These are phyloP conservation scores for Peronospora tabacina DNA, from an alignment of 352 stramenopile species.

Conservation along the genomic window DNA sequence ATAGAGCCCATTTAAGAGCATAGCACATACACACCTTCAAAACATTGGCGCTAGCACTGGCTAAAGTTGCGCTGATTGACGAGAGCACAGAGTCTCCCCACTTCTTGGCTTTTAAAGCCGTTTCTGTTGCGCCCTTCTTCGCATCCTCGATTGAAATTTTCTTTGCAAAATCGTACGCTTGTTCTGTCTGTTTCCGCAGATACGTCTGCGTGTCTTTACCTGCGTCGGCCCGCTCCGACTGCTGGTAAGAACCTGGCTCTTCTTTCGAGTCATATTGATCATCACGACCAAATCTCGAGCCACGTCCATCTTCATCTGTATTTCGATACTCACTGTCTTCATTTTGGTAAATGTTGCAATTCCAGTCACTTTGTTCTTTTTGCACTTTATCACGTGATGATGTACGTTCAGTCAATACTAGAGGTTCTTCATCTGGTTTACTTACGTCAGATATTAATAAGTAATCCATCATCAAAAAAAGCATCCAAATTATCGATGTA, in stretches of 20 bases:
- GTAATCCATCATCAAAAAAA: slow-evolving; percentile 1
- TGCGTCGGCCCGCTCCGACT: slow-evolving; percentile 30
- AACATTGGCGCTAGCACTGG: slow-evolving; percentile 43
- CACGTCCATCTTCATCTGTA: slow-evolving; percentile 10
- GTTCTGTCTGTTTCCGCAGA: slow-evolving; percentile 76
- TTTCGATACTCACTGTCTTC: slow-evolving; percentile 18
- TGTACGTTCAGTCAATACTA: slow-evolving; percentile 11
- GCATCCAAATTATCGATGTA: slow-evolving; percentile 4
- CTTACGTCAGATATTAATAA: neutral
- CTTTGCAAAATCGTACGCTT: slow-evolving; percentile 83
- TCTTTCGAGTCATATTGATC: slow-evolving; percentile 29
- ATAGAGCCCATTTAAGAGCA: neutral
- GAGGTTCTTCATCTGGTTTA: slow-evolving; percentile 31
- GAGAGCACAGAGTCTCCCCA: slow-evolving; percentile 77
- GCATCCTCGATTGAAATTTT: slow-evolving; percentile 84
- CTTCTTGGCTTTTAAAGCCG: slow-evolving; percentile 84
- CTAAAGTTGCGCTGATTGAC: slow-evolving; percentile 70
- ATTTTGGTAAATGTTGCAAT: slow-evolving; percentile 20
- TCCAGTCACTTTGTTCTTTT: slow-evolving; percentile 26
- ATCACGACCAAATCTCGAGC: slow-evolving; percentile 19
- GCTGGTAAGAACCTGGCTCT: slow-evolving; percentile 5
- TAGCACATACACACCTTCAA: slow-evolving; percentile 36
- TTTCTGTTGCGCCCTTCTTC: slow-evolving; percentile 73
- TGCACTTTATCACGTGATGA: slow-evolving; percentile 19
- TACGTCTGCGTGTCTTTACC: slow-evolving; percentile 54